Percentiles rank a stretch among this genome's conserved stretches.
These are phyloP conservation scores for Colletotrichum costaricense DNA, from an alignment of 2,329 filamentous ascomycete genomes.

Conservation along the genomic window DNA sequence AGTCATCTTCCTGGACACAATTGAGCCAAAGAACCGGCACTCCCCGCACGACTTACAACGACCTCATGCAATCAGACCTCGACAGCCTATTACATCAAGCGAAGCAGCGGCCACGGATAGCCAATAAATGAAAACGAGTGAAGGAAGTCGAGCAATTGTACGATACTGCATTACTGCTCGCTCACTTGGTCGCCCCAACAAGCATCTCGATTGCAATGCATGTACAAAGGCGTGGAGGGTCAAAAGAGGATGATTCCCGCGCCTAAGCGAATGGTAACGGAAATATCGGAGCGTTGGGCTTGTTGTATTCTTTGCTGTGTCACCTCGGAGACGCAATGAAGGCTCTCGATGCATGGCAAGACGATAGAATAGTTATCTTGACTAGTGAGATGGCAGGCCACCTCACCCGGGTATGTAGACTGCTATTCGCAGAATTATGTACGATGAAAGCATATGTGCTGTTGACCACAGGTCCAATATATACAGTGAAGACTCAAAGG, in stretches of 20 bases:
- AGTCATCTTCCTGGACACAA: constrained; percentile 22
- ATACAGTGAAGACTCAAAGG: constrained; percentile 20
- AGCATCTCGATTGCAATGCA: neutral
- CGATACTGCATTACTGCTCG: neutral
- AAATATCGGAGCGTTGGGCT: too few species aligned
- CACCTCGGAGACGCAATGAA: neutral
- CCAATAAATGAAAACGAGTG: neutral
- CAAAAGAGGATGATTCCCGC: neutral
- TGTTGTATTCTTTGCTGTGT: neutral
- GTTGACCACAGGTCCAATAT: constrained; percentile 19
- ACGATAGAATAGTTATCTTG: neutral
- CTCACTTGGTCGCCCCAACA: neutral
- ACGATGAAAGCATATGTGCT: constrained; percentile 23
- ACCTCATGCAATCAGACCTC: constrained; percentile 17
- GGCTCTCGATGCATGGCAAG: neutral
- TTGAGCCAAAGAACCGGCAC: neutral
- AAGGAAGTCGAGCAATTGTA: neutral
- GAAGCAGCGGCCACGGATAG: neutral
- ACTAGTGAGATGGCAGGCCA: constrained; percentile 10
- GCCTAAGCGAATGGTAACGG: neutral
- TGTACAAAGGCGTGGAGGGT: neutral
- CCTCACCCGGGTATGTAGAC: neutral
- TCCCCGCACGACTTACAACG: neutral
- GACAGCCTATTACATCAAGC: constrained; percentile 9
- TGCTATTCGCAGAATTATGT: constrained; percentile 10